Conservation (phyloP, 768 basidiomycete species). For the Boletus fagicola region DNA sequence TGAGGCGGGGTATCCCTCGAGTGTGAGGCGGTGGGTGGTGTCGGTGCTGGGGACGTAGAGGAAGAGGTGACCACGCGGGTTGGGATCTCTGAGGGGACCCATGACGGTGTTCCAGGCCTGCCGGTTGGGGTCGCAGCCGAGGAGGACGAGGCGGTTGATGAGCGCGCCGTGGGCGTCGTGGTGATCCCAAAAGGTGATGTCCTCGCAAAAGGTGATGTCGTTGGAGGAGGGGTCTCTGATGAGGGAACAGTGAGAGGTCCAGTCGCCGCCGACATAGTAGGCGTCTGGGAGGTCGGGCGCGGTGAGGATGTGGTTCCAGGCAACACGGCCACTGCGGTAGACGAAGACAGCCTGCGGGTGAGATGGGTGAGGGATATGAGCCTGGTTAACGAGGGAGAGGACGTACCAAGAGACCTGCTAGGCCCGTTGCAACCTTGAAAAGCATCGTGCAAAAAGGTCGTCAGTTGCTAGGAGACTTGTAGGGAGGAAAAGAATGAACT, state of each 20-base stretch:
- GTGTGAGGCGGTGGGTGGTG: constrained; percentile 39
- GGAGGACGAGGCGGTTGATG: constrained; percentile 43
- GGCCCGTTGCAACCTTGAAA: constrained; percentile 4
- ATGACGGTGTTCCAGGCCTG: constrained; percentile 74
- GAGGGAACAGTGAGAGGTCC: constrained; percentile 43
- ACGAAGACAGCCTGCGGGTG: constrained; percentile 39
- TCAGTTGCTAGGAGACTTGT: neutral
- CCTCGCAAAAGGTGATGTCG: constrained; percentile 56
- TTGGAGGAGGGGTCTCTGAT: constrained; percentile 34
- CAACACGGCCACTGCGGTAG: constrained; percentile 45
- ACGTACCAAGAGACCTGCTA: constrained; percentile 15
- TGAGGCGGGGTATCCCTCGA: constrained; percentile 51
- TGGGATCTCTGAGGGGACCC: constrained; percentile 63
- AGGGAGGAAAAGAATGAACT: neutral
- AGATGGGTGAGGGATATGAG: neutral
- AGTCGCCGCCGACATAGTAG: constrained; percentile 53
- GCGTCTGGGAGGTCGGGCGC: constrained; percentile 46
- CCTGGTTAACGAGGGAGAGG: neutral
- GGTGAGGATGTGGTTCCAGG: constrained; percentile 41
- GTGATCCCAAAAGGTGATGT: constrained; percentile 64
- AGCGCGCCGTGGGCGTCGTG: constrained; percentile 39
- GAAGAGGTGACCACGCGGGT: constrained; percentile 62
- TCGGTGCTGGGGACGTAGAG: constrained; percentile 38
- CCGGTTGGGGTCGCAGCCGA: constrained; percentile 44
- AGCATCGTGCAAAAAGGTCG: constrained; percentile 9